Conservation (phyloP, 306 rosid genomes). For the Rubus parviflorus region DNA sequence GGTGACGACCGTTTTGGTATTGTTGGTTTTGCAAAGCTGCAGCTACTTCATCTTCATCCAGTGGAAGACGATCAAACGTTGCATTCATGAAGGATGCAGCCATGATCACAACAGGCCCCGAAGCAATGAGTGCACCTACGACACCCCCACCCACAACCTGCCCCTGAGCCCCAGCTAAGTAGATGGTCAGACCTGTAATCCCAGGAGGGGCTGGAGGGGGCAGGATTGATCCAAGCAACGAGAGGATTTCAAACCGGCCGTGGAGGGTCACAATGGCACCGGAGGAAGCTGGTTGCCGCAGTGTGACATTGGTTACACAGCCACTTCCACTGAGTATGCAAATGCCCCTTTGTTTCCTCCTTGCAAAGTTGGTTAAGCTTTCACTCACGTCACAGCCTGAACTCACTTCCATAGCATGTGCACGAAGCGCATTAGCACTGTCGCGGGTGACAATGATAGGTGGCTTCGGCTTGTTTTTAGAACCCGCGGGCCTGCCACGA, state of each 20-base stretch:
- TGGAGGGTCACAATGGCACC: slow-evolving; percentile 80
- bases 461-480: slow-evolving; percentile 73
- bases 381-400: slow-evolving; percentile 81
- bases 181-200: slow-evolving; percentile 67
- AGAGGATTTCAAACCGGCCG: slow-evolving; percentile 73
- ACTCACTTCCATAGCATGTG: slow-evolving; percentile 82
- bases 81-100: slow-evolving; percentile 87
- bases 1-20: slow-evolving; percentile 57
- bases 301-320: slow-evolving; percentile 71
- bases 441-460: slow-evolving; percentile 73
- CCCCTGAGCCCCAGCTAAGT: slow-evolving; percentile 77
- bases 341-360: slow-evolving; percentile 76
- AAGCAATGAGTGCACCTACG: slow-evolving; percentile 73
- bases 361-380: slow-evolving; percentile 69
- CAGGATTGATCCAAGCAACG: slow-evolving; percentile 67
- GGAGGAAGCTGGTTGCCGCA: slow-evolving; percentile 65
- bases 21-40: slow-evolving; percentile 64
- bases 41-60: slow-evolving; percentile 65
- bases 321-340: slow-evolving; percentile 79
- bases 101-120: slow-evolving; percentile 79
- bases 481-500: slow-evolving; percentile 67
- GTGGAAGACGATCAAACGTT: slow-evolving; percentile 72
- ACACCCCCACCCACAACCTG: slow-evolving; percentile 81
- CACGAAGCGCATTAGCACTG: slow-evolving; percentile 68
- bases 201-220: slow-evolving; percentile 90